Evolutionary conservation across 2,329 filamentous ascomycete species (phyloP).

Genomic region (Colletotrichum magnum): DNA sequence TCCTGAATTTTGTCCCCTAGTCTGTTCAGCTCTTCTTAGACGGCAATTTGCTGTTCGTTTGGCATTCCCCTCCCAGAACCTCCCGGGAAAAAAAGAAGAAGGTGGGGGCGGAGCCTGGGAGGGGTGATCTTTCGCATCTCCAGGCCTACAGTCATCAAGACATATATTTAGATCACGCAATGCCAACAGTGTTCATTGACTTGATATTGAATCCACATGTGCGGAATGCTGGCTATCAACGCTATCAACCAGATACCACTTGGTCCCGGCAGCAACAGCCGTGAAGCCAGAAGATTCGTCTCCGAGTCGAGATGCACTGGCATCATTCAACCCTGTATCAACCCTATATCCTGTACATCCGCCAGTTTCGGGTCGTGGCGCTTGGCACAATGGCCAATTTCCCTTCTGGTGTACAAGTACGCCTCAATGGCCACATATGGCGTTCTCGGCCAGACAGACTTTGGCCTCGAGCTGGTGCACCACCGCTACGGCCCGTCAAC

Average conservation of each 20-base stretch:
- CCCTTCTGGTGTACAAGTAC: constrained; percentile 19
- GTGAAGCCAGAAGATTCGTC: constrained; percentile 21
- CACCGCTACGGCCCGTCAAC: constrained; percentile 14
- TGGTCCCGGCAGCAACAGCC: constrained; percentile 29
- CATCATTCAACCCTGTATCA: constrained; percentile 32
- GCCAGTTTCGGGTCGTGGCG: constrained; percentile 2
- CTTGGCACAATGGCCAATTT: constrained; percentile 12
- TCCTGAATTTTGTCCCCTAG: too few relatives aligned
- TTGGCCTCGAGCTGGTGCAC: constrained; percentile 29
- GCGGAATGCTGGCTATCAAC: constrained; percentile 28
- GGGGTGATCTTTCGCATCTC: too few relatives aligned
- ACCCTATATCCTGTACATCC: constrained; percentile 26
- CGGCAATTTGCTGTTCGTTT: too few relatives aligned
- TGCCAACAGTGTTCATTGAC: constrained; percentile 19
- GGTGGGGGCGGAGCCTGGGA: too few relatives aligned
- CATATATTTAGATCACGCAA: too few relatives aligned
- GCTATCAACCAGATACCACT: constrained; percentile 36
- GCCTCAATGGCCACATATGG: constrained; percentile 32
- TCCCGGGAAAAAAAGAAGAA: too few relatives aligned
- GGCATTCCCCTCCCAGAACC: too few relatives aligned
- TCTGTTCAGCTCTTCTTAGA: too few relatives aligned
- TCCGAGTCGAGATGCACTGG: constrained; percentile 39
- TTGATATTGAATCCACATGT: constrained; percentile 27
- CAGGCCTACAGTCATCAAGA: too few relatives aligned
- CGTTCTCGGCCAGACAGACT: constrained; percentile 28